phyloP scores from a whole-genome alignment of 306 rosid genomes.

The Cyclanthera cordifolia region DNA sequence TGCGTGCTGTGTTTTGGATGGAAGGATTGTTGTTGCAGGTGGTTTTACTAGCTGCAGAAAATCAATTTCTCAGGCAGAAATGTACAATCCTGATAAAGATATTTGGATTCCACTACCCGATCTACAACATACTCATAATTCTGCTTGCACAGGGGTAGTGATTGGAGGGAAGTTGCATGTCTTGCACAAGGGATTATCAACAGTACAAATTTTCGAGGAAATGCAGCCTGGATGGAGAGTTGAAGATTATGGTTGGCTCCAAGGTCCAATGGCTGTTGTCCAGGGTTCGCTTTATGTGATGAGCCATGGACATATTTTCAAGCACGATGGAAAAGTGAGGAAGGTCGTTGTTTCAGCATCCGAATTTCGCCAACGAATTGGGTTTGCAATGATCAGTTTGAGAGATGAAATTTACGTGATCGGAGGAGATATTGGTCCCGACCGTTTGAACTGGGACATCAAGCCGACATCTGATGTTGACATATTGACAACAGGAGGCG shows the following conservation, averaged over 20 bases:
- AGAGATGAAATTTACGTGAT: constrained; percentile 64
- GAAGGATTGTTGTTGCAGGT: constrained; percentile 86
- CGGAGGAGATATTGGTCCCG: constrained; percentile 86
- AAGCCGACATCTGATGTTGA: constrained; percentile 76
- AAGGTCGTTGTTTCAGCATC: constrained; percentile 55
- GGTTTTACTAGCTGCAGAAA: constrained; percentile 92
- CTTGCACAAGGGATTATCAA: constrained; percentile 84
- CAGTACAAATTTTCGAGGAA: constrained; percentile 67
- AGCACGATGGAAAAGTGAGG: constrained; percentile 43
- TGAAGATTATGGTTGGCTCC: constrained; percentile 69
- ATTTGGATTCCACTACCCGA: constrained; percentile 71
- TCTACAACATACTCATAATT: constrained; percentile 77
- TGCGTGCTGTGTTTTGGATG: constrained; percentile 88
- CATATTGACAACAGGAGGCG: constrained; percentile 66
- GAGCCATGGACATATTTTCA: constrained; percentile 59
- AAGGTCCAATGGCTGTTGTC: constrained; percentile 84
- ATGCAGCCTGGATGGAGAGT: constrained; percentile 57
- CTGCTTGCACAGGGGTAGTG: constrained; percentile 85
- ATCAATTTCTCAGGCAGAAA: constrained; percentile 87
- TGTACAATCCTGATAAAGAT: constrained; percentile 81
- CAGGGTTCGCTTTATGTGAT: constrained; percentile 64
- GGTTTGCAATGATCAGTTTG: constrained; percentile 71
- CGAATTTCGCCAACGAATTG: constrained; percentile 71
- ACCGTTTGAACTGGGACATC: constrained; percentile 61
- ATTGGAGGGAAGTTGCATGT: constrained; percentile 72